These are phyloP conservation scores for Takashimella koratensis DNA, from an alignment of 1,284 basidiomycete genomes.

Conservation along the genomic window DNA sequence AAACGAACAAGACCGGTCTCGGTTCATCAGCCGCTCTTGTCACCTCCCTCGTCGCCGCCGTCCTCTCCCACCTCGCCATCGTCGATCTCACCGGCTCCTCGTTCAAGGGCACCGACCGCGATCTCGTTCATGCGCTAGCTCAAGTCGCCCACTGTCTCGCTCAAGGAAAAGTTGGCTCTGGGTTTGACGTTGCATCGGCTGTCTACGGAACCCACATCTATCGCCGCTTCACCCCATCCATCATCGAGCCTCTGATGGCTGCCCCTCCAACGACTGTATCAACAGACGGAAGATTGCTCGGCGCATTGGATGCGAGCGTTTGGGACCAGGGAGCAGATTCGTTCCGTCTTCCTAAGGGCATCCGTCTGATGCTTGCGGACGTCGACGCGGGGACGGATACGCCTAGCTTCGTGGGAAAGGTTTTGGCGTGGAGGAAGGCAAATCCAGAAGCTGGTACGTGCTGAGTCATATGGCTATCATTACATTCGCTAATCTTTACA, in stretches of 20 bases:
- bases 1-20: conserved; percentile 96
- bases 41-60: conserved; percentile 82
- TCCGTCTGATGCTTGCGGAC: conserved; percentile 81
- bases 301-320: conserved; percentile 9
- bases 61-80: conserved; percentile 72
- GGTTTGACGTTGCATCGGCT: conserved; percentile 93
- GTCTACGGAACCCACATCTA: conserved; percentile 95
- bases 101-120: conserved; percentile 20
- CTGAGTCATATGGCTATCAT: neutral
- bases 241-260: conserved; percentile 65
- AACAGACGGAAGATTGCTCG: neutral
- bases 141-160: conserved; percentile 95
- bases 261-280: conserved; percentile 1
- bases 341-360: conserved; percentile 74
- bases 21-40: conserved; percentile 96
- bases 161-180: conserved; percentile 96
- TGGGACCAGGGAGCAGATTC: conserved; percentile 54
- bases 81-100: conserved; percentile 50
- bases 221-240: conserved; percentile 75
- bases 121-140: conserved; percentile 82
- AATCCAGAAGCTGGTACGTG: conserved; percentile 58
- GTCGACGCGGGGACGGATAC: conserved; percentile 92
- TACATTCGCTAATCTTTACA: conserved; percentile 27
- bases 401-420: conserved; percentile 82
- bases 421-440: conserved; percentile 77